phyloP scores from a whole-genome alignment of 805 yeast species.

The Barnettozyma botsteinii region DNA sequence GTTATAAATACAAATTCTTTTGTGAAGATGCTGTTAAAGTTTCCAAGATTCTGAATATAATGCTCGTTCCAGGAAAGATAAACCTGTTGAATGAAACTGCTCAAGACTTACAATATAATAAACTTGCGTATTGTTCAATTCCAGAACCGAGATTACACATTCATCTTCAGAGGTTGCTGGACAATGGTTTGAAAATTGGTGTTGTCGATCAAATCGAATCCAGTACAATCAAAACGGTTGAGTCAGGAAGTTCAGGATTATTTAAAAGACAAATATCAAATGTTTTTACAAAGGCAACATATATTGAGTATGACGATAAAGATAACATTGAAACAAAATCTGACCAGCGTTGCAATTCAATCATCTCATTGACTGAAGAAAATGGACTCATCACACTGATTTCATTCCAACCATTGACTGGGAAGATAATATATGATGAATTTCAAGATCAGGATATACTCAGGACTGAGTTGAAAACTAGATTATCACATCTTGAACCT shows the following conservation, averaged over 20 bases:
- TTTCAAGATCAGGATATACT: constrained; percentile 51
- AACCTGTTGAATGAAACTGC: constrained; percentile 45
- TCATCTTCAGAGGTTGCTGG: constrained; percentile 68
- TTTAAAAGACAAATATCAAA: constrained; percentile 66
- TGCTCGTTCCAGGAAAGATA: constrained; percentile 65
- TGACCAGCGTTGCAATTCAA: constrained; percentile 36
- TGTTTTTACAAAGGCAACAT: constrained; percentile 80
- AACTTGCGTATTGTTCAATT: constrained; percentile 78
- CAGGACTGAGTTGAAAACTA: constrained; percentile 63
- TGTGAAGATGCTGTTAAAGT: constrained; percentile 80
- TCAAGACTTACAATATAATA: constrained; percentile 43
- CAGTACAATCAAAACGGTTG: constrained; percentile 58
- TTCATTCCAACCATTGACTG: constrained; percentile 66
- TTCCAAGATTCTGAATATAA: constrained; percentile 59
- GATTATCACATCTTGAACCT: constrained; percentile 71
- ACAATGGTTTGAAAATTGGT: constrained; percentile 74
- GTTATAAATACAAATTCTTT: constrained; percentile 83
- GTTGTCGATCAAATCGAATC: constrained; percentile 83
- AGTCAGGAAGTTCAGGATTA: constrained; percentile 46
- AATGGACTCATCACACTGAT: constrained; percentile 38
- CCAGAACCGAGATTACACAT: constrained; percentile 73
- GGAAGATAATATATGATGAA: constrained; percentile 66
- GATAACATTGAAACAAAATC: constrained; percentile 19
- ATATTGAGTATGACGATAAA: constrained; percentile 52
- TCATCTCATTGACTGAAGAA: constrained; percentile 39